These are phyloP conservation scores for Candolleomyces efflorescens DNA, from an alignment of 768 basidiomycete species.

Conservation along the genomic window DNA sequence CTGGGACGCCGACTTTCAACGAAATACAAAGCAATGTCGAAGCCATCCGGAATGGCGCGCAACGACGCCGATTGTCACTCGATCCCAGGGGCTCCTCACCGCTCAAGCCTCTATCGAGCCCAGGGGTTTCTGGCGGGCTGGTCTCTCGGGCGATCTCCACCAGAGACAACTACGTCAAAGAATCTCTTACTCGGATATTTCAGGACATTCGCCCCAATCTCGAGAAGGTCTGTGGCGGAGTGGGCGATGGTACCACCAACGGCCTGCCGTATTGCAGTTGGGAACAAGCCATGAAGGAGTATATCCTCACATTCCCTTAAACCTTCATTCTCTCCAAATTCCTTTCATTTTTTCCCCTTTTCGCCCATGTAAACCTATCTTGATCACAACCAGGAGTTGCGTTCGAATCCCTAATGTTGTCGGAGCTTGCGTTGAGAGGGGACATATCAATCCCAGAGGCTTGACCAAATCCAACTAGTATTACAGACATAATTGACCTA, in stretches of 20 bases:
- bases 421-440: no score
- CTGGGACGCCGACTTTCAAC: constrained; percentile 37
- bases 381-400: neutral
- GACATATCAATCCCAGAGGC: no score
- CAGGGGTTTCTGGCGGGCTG: neutral
- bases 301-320: constrained; percentile 60
- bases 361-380: neutral
- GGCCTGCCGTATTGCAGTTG: constrained; percentile 51
- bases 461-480: no score
- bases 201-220: constrained; percentile 24
- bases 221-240: constrained; percentile 42
- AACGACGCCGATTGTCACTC: constrained; percentile 5
- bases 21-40: constrained; percentile 39
- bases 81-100: constrained; percentile 4
- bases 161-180: constrained; percentile 9
- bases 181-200: constrained; percentile 28
- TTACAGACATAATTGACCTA: no score
- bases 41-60: constrained; percentile 18
- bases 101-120: neutral
- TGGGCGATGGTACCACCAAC: constrained; percentile 19
- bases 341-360: no score
- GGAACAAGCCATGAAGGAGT: constrained; percentile 56
- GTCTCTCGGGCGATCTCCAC: neutral
- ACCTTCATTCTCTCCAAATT: no score
- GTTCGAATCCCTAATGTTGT: no score